Evolutionary conservation across 495 filamentous ascomycete species (phyloP), one percentile per base, ranked within the genome.

Genomic region (Pseudoneurospora amorphoporcata): DNA sequence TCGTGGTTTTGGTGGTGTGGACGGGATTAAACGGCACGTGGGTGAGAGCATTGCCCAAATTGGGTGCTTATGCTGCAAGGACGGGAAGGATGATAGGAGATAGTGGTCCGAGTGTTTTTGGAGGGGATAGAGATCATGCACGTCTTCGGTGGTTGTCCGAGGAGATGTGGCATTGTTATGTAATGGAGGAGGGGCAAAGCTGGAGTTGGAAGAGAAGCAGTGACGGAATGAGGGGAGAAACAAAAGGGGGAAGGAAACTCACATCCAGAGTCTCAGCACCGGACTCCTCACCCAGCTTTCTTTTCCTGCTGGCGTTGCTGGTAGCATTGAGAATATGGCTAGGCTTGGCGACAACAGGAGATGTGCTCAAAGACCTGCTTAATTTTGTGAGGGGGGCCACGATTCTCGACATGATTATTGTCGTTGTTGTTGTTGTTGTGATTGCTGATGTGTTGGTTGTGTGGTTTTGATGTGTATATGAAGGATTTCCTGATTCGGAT

Each of bases 301-400:
- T 68, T 76, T 76, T 79, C 73, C 79, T 80, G 53, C 47, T 72
- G 39, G 70, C 61, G 38, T 78, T 76, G 72, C 78, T 76, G 23
- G 77, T 71, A 23, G 75, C 71, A 65, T 79, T 77, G 47, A 82
- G 75, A 32, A 82, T 76, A 12, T 79, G 73, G 68, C 77, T 79
- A 39, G 82, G 81, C 16, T 80, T 77, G 68, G 80, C 70, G 58
- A 76, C 72, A 9, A 78, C 69, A 47, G 84, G 53, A 32, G 79
- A 76, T n/a, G 81, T 81, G 81, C 78, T 83, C 73, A 86, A 78
- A 32, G 80, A 80, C 73, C 84, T 82, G 76, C 80, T 77, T 72
- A 86, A 76, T 79, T 85, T 84, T 61, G 81, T 73, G 75, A 81
- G 76, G 71, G 84, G 82, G 42, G 77, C 76, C 69, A 82, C 79